phyloP scores from a whole-genome alignment of 495 filamentous ascomycete species.

The Penicillium argentinense region DNA sequence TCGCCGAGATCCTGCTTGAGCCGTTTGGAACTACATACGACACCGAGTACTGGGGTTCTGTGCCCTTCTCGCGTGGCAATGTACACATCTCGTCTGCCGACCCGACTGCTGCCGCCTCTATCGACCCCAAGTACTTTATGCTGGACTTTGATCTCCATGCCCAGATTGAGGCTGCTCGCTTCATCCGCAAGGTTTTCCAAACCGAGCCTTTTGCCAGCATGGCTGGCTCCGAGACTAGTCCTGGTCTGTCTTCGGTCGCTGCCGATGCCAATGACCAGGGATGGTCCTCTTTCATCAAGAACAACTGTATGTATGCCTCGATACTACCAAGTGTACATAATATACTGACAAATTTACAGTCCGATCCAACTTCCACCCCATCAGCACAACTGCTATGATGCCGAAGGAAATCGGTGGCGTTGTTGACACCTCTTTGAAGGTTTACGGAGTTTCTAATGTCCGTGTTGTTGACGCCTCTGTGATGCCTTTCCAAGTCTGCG shows the following conservation, averaged over 20 bases:
- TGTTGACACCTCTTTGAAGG: conserved; percentile 35
- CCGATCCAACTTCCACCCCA: conserved; percentile 41
- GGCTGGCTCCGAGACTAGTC: conserved; percentile 18
- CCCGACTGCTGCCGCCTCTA: conserved; percentile 32
- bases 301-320: conserved; percentile 23
- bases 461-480: conserved; percentile 58
- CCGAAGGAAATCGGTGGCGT: conserved; percentile 56
- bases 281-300: conserved; percentile 27
- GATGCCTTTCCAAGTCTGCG: conserved; percentile 50
- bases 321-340: not conserved
- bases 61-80: conserved; percentile 54
- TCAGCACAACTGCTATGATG: conserved; percentile 56
- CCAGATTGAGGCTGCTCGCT: conserved; percentile 27
- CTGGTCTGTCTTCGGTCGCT: conserved; percentile 17
- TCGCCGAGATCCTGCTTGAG: conserved; percentile 38
- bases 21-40: conserved; percentile 22
- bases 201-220: conserved; percentile 20
- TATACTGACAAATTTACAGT: conserved; percentile 15
- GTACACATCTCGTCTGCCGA: conserved; percentile 53
- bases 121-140: conserved; percentile 56
- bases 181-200: conserved; percentile 26
- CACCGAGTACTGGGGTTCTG: conserved; percentile 43
- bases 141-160: conserved; percentile 49
- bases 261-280: conserved; percentile 16
- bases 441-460: conserved; percentile 51